phyloP scores from a whole-genome alignment of 148 eudicot species.

The Rhododendron williamsianum region DNA sequence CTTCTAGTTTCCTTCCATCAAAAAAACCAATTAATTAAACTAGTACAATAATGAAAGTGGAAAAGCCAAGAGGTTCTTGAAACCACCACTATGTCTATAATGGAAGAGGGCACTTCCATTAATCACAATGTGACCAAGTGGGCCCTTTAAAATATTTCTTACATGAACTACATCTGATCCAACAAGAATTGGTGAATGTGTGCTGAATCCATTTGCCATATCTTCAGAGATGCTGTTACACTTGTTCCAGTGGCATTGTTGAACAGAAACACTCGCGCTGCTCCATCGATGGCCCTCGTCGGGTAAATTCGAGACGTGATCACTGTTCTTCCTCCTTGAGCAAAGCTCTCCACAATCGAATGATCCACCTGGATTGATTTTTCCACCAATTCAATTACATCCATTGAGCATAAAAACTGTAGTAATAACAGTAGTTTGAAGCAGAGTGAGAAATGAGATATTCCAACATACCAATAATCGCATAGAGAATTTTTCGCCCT shows the following conservation, averaged over 20 bases:
- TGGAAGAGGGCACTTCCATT: too few relatives aligned
- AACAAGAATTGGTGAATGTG: conserved; percentile 10
- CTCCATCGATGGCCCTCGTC: conserved; percentile 17
- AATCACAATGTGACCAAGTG: too few relatives aligned
- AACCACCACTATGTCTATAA: too few relatives aligned
- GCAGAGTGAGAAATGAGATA: neutral
- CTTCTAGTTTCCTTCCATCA: too few relatives aligned
- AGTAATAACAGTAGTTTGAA: neutral
- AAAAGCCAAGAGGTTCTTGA: too few relatives aligned
- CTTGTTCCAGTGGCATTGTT: conserved; percentile 16
- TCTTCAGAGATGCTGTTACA: conserved; percentile 15
- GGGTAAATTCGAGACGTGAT: conserved; percentile 20
- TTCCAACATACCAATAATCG: conserved; percentile 62
- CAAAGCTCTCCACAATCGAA: conserved; percentile 23
- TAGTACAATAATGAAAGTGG: too few relatives aligned
- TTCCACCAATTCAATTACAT: neutral
- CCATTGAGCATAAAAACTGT: too few relatives aligned
- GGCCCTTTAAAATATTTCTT: too few relatives aligned
- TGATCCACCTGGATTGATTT: conserved; percentile 15
- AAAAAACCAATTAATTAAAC: too few relatives aligned
- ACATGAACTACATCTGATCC: neutral
- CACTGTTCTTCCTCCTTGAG: conserved; percentile 23
- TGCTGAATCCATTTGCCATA: conserved; percentile 23
- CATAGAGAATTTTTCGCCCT: conserved; percentile 55
- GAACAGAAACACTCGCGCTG: conserved; percentile 9